Conservation (phyloP, 148 eudicot genomes). For the Persicaria maculosa region DNA sequence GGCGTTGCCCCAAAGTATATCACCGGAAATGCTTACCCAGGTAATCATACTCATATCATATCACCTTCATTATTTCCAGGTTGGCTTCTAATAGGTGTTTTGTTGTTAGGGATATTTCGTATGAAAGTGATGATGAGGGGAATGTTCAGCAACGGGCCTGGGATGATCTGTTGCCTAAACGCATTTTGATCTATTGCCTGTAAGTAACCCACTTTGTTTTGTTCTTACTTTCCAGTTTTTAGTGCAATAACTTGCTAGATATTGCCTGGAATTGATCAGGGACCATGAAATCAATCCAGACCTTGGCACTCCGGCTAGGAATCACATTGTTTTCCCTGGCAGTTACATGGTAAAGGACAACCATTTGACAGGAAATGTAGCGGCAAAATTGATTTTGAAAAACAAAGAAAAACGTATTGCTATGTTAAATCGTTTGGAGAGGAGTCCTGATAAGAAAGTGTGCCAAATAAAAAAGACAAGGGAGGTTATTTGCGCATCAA, state of each 20-base stretch:
- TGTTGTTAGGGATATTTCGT: constrained; percentile 39
- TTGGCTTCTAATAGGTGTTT: constrained; percentile 3
- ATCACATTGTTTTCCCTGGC: constrained; percentile 57
- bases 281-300: constrained; percentile 48
- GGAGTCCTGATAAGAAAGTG: neutral
- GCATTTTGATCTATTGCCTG: constrained; percentile 74
- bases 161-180: constrained; percentile 61
- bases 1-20: constrained; percentile 88
- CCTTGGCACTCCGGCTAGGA: constrained; percentile 57
- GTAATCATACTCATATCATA: constrained; percentile 20
- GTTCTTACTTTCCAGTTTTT: neutral
- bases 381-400: neutral
- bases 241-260: neutral
- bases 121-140: constrained; percentile 21
- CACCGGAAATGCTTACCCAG: constrained; percentile 85
- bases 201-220: constrained; percentile 26
- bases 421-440: neutral
- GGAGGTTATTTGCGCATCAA: neutral
- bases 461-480: neutral
- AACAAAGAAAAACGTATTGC: neutral
- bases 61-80: neutral
- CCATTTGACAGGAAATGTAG: neutral
- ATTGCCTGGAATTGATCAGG: constrained; percentile 29
- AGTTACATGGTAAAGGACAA: constrained; percentile 19
- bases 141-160: constrained; percentile 56